Percentiles rank a stretch among this genome's conserved stretches.
Conservation (phyloP, 2,329 filamentous ascomycete genomes). For the Aureobasidium leucospermi region DNA sequence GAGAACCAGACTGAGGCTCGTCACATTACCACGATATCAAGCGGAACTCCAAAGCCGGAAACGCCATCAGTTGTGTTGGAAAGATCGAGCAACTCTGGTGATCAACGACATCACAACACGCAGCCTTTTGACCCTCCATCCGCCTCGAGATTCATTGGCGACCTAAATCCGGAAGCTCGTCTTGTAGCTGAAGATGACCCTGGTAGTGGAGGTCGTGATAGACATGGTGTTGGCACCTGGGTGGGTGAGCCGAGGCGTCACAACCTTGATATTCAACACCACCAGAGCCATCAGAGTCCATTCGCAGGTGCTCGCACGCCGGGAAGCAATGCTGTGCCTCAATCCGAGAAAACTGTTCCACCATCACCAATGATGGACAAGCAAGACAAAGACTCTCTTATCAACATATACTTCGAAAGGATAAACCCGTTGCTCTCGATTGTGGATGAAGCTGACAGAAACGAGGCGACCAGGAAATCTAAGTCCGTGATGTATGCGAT, state of each 20-base stretch:
- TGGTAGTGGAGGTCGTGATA: constrained; percentile 17
- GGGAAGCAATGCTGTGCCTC: constrained; percentile 17
- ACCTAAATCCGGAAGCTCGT: constrained; percentile 41
- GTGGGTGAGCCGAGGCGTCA: constrained; percentile 18
- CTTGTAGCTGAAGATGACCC: constrained; percentile 29
- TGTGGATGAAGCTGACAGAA: constrained; percentile 37
- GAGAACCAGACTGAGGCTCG: background rate
- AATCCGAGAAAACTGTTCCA: constrained; percentile 22
- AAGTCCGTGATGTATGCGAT: constrained; percentile 38
- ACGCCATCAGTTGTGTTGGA: background rate
- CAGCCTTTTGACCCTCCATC: background rate
- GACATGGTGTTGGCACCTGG: constrained; percentile 29
- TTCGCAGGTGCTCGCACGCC: constrained; percentile 16
- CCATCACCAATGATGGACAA: constrained; percentile 26
- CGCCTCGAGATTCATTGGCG: constrained; percentile 34
- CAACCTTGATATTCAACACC: constrained; percentile 16
- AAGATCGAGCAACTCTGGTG: background rate
- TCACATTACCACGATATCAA: constrained; percentile 20
- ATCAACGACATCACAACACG: background rate
- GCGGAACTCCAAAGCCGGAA: background rate
- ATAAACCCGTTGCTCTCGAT: constrained; percentile 42
- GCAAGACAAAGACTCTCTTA: constrained; percentile 30
- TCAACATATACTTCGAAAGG: constrained; percentile 40
- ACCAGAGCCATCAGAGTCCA: constrained; percentile 22
- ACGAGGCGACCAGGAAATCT: constrained; percentile 29